Conservation (phyloP, 441 rosid species). For the Aleurites moluccanus region DNA sequence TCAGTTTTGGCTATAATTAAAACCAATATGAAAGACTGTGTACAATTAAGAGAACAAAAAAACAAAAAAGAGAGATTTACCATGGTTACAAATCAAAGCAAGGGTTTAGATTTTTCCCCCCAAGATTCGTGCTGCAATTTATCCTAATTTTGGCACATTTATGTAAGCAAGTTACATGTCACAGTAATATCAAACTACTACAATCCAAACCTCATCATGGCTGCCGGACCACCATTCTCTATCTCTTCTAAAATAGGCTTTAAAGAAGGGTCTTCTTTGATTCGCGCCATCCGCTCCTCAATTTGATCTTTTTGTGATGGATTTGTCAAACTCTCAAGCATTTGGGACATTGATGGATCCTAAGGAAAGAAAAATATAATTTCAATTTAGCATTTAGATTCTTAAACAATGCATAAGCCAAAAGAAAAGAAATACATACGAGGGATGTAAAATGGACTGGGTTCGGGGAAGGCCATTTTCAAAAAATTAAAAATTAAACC, state of each 20-base stretch:
- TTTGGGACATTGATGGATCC: constrained; percentile 94
- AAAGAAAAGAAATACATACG: not conserved
- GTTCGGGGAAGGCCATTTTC: not conserved
- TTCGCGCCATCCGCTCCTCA: constrained; percentile 76
- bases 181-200: not conserved
- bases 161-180: not conserved
- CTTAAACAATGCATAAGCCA: not conserved
- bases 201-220: constrained; percentile 80
- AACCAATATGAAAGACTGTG: too few relatives aligned
- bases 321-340: constrained; percentile 75
- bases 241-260: constrained; percentile 87
- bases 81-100: too few relatives aligned
- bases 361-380: constrained; percentile 25
- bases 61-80: too few relatives aligned
- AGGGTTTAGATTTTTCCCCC: too few relatives aligned
- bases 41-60: too few relatives aligned
- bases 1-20: too few relatives aligned
- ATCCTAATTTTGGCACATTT: too few relatives aligned
- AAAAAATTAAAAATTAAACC: not conserved
- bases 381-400: constrained; percentile 18
- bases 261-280: constrained; percentile 85
- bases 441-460: not conserved
- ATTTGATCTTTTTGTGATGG: constrained; percentile 73
- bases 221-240: constrained; percentile 77
- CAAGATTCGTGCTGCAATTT: too few relatives aligned